phyloP scores from a whole-genome alignment of 495 filamentous ascomycete species.

The Chlorociboria aeruginascens region DNA sequence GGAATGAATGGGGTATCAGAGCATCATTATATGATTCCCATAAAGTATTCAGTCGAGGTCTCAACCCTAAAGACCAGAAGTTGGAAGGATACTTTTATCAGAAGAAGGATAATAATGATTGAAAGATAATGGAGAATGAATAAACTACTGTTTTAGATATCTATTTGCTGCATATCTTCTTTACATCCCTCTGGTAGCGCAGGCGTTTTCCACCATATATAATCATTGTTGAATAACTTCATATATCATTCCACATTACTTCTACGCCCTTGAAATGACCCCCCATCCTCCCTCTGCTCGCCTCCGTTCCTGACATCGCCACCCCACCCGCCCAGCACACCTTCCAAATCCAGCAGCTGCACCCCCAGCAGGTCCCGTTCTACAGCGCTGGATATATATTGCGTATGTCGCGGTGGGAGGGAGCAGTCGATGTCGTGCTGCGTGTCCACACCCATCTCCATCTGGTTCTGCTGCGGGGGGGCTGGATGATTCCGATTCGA shows the following conservation, averaged over 20 bases:
- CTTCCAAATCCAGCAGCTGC: no score
- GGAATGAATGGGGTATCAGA: conserved; percentile 57
- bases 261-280: neutral
- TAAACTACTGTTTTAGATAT: conserved; percentile 8
- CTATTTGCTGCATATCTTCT: conserved; percentile 2
- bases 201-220: neutral
- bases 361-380: no score
- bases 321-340: no score
- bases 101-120: conserved; percentile 5
- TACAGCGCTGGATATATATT: no score
- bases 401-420: no score
- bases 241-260: neutral
- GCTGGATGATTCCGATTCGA: no score
- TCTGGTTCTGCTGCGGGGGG: no score
- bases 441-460: no score
- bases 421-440: no score
- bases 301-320: no score
- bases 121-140: neutral
- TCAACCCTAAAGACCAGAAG: neutral
- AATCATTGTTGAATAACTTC: no score
- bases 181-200: neutral
- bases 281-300: no score
- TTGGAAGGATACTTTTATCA: conserved; percentile 12
- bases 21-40: conserved; percentile 43
- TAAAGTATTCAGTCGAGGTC: conserved; percentile 21